Percentiles rank a stretch among this genome's conserved stretches.
phyloP scores from a whole-genome alignment of 75 land plant species.

The Picea glauca region DNA sequence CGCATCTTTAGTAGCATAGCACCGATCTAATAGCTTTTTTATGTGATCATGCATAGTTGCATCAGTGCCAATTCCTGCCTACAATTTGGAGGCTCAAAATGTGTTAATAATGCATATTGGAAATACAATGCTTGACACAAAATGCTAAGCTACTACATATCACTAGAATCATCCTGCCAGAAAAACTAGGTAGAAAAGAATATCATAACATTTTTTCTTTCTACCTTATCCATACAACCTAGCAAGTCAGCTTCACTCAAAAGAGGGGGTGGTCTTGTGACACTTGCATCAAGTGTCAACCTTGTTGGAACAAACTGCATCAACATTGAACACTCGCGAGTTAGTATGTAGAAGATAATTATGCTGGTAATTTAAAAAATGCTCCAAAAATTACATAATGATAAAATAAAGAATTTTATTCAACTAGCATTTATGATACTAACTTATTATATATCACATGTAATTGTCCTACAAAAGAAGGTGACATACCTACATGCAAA shows the following conservation, averaged over 20 bases:
- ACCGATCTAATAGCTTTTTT: constrained; percentile 91
- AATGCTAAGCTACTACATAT: background rate
- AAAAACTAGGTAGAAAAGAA: background rate
- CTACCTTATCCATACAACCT: constrained; percentile 93
- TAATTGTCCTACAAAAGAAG: background rate
- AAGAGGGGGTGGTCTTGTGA: constrained; percentile 90
- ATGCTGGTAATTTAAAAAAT: background rate
- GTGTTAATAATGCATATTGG: background rate
- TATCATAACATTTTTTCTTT: background rate
- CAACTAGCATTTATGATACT: background rate
- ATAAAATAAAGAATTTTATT: background rate
- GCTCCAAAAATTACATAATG: too few relatives aligned
- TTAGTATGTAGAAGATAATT: background rate
- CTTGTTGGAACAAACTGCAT: constrained; percentile 81
- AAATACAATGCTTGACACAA: background rate
- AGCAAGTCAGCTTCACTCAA: constrained; percentile 95
- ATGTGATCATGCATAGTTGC: constrained; percentile 99
- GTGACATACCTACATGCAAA: background rate
- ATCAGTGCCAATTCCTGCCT: constrained; percentile 99
- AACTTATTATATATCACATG: background rate
- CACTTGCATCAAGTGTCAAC: constrained; percentile 84
- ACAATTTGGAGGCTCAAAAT: background rate
- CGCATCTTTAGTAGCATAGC: constrained; percentile 87
- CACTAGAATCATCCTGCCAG: background rate
- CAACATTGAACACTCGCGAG: background rate